Percentiles rank a stretch among this genome's conserved stretches.
Evolutionary conservation across 139 green algal genomes (phyloP).

Genomic region (Ettlia oleoabundans): DNA sequence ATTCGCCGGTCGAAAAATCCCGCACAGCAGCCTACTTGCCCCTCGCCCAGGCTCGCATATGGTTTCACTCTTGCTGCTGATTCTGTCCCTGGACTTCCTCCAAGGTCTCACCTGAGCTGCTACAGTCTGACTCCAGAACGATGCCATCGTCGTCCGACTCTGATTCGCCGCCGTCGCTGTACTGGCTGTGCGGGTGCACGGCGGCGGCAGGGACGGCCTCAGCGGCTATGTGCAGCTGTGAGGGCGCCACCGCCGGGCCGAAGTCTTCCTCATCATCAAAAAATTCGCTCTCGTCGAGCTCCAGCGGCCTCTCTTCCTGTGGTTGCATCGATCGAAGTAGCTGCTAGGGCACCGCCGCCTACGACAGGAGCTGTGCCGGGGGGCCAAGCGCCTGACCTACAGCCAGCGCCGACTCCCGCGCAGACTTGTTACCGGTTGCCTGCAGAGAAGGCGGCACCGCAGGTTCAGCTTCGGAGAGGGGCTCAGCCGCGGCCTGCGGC

Average conservation of each 20-base stretch:
- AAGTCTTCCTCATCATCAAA: slow-evolving; percentile 29
- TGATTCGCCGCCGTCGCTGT: not conserved
- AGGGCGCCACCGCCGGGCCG: too few species aligned
- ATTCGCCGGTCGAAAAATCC: too few species aligned
- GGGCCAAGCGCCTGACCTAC: too few species aligned
- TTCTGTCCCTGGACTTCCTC: too few species aligned
- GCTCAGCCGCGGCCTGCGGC: too few species aligned
- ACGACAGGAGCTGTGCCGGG: not conserved
- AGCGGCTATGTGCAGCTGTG: too few species aligned
- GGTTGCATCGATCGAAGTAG: slow-evolving; percentile 1
- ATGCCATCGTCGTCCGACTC: slow-evolving; percentile 22
- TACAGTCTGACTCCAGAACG: slow-evolving; percentile 28
- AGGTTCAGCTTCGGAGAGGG: too few species aligned
- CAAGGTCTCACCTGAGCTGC: slow-evolving; percentile 11
- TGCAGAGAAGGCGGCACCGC: too few species aligned
- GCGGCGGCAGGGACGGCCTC: too few species aligned
- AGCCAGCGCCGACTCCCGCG: too few species aligned
- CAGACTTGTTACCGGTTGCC: too few species aligned
- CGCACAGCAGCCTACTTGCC: not conserved
- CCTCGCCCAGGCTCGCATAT: not conserved
- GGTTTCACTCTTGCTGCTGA: not conserved
- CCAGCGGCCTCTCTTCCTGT: not conserved
- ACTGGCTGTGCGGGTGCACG: too few species aligned
- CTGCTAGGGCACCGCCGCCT: not conserved
- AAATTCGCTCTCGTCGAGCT: slow-evolving; percentile 39